phyloP scores from a whole-genome alignment of 106 monocot species.

The Allium sativum region DNA sequence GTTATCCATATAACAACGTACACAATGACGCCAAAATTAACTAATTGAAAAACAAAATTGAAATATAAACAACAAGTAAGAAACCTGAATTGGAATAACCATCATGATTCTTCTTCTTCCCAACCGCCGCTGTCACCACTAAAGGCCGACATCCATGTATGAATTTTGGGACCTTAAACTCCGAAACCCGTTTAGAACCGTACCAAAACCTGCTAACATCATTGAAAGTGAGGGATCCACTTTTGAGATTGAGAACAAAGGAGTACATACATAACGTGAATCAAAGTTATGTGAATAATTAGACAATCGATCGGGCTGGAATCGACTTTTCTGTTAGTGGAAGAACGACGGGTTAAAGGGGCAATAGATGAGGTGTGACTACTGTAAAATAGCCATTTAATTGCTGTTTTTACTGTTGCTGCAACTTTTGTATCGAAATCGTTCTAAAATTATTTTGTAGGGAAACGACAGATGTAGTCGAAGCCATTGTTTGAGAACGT shows the following conservation, averaged over 20 bases:
- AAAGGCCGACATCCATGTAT: not conserved
- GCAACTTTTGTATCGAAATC: too few relatives aligned
- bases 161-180: not conserved
- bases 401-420: too few relatives aligned
- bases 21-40: too few relatives aligned
- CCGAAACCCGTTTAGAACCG: conserved; percentile 7
- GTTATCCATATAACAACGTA: too few relatives aligned
- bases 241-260: conserved; percentile 5
- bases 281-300: conserved; percentile 1
- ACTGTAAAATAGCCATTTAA: not conserved
- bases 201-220: not conserved
- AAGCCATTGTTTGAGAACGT: too few relatives aligned
- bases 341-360: not conserved
- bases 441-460: too few relatives aligned
- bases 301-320: not conserved
- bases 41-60: too few relatives aligned
- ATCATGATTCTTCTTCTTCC: conserved; percentile 10
- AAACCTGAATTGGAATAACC: conserved; percentile 1
- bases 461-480: too few relatives aligned
- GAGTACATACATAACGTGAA: not conserved
- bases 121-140: not conserved
- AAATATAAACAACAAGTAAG: too few relatives aligned
- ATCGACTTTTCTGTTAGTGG: not conserved
- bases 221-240: not conserved
- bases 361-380: not conserved